Percentiles rank a stretch among this genome's conserved stretches.
Evolutionary conservation across 2,329 filamentous ascomycete genomes (phyloP).

Genomic region (Domatiomyces catenatus): DNA sequence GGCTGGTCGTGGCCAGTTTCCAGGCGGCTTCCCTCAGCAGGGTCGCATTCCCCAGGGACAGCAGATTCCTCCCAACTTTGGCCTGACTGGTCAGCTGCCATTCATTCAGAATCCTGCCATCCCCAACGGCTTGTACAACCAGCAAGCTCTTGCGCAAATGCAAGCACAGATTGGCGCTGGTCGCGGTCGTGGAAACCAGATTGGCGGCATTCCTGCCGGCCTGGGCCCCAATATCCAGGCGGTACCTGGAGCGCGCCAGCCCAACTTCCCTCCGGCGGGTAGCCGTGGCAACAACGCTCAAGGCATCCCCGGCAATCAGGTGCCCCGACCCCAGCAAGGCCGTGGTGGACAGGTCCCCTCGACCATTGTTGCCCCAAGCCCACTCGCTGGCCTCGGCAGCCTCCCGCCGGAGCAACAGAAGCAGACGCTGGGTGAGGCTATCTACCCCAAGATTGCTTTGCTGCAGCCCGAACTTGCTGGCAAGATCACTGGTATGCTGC

Average conservation of each 20-base stretch:
- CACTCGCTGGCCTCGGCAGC: conserved; percentile 35
- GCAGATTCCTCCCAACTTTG: conserved; percentile 76
- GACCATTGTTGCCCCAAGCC: conserved; percentile 28
- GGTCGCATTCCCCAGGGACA: conserved; percentile 68
- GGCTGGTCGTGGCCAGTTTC: conserved; percentile 72
- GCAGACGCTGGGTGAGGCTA: conserved; percentile 92
- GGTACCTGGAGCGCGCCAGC: conserved; percentile 32
- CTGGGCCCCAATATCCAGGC: conserved; percentile 57
- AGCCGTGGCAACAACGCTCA: conserved; percentile 31
- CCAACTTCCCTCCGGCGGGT: conserved; percentile 27
- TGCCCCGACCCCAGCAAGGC: conserved; percentile 23
- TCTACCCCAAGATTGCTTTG: conserved; percentile 95
- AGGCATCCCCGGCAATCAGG: conserved; percentile 22
- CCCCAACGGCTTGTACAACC: conserved; percentile 55
- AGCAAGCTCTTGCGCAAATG: conserved; percentile 49
- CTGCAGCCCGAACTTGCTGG: conserved; percentile 91
- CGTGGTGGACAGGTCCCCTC: conserved; percentile 28
- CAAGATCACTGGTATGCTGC: conserved; percentile 98
- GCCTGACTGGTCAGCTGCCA: conserved; percentile 56
- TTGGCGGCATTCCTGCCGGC: conserved; percentile 50
- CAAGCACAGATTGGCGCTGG: conserved; percentile 56
- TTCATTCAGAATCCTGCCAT: conserved; percentile 48
- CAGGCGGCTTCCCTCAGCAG: conserved; percentile 63
- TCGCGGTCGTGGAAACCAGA: conserved; percentile 52
- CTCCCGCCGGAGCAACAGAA: conserved; percentile 69